Base-by-base conservation (phyloP, 2,329 filamentous ascomycete genomes). In the Fusarium sp. region DNA sequence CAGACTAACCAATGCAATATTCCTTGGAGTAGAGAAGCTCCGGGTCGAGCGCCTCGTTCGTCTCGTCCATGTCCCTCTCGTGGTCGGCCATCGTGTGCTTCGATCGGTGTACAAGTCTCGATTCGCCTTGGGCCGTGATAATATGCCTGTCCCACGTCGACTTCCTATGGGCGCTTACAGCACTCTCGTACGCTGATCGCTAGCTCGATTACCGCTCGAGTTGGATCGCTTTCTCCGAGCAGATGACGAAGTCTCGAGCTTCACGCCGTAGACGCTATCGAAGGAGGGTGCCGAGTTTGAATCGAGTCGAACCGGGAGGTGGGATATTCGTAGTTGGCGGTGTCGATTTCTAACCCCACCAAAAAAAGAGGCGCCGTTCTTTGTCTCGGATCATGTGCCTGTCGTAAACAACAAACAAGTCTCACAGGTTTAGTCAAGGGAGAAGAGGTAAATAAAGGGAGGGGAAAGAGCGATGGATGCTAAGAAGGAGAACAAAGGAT, bases 1-100 rank as follows among this genome's bases (percentile, higher is more conserved):
- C 64, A 54, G 60, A 76, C 87, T 74, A 81, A 93, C 91, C 91
- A 80, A 96, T 95, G 83, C 91, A 94, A 78, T 90, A 93, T 80
- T 96, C 92, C 82, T 97, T 97, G 67, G 93, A 96, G 81, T 97
- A 99, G 58, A 98, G 86, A 67, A 90, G 88, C 82, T 96, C 93
- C 4, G 96, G 96, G 81, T 98, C 95, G 36, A 81, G 86, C 34
- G 84, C 83, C 76, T 86, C 86, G 67, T 86, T 83, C 69, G 74
- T 72, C 49, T 82, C 80, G 38, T 84, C 81, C 53, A 82, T 78
- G 23, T 85, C 82, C 61, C 82, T 81, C 58, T 83, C 80, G 65
- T 81, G 80, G 73, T 85, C 83, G 63, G 82, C 81, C 85, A 87
- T 87, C 65, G 46, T 74, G 68, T 54, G 29, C 60, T 64, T 44